Conservation (phyloP, 139 green algal genomes). For the Haematococcus lacustris region DNA sequence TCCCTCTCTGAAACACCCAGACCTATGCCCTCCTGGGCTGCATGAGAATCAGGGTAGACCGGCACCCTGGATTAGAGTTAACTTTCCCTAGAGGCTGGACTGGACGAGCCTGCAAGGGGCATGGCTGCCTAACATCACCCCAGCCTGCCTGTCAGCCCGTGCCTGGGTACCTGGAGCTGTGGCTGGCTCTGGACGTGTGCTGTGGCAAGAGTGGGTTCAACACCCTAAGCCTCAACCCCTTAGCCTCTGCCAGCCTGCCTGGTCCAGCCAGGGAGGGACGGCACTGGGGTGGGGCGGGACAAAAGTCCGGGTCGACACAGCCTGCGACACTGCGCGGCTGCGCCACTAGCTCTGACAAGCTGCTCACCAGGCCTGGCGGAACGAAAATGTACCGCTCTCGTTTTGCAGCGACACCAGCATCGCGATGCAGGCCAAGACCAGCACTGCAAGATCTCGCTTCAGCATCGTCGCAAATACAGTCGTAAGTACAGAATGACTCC, state of each 20-base stretch:
- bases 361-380: slow-evolving; percentile 79
- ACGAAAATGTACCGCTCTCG: slow-evolving; percentile 72
- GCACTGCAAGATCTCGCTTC: slow-evolving; percentile 28
- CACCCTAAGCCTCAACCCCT: not conserved
- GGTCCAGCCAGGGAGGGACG: not conserved
- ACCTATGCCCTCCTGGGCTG: no score
- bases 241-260: not conserved
- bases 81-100: no score
- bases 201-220: not conserved
- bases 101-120: no score
- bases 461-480: no score
- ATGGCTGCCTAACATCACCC: no score
- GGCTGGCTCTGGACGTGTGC: not conserved
- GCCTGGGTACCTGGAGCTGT: no score
- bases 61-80: no score
- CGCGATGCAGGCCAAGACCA: slow-evolving; percentile 67
- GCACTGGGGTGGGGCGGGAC: not conserved
- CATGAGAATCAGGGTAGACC: no score
- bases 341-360: not conserved
- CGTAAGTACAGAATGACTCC: no score
- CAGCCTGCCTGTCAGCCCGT: no score
- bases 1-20: no score
- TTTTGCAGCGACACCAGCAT: slow-evolving; percentile 74
- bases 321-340: not conserved
- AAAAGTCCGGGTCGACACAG: not conserved